Evolutionary conservation across 495 filamentous ascomycete species (phyloP), one percentile per base, ranked within the genome.

Genomic region (Aspergillus baeticus): DNA sequence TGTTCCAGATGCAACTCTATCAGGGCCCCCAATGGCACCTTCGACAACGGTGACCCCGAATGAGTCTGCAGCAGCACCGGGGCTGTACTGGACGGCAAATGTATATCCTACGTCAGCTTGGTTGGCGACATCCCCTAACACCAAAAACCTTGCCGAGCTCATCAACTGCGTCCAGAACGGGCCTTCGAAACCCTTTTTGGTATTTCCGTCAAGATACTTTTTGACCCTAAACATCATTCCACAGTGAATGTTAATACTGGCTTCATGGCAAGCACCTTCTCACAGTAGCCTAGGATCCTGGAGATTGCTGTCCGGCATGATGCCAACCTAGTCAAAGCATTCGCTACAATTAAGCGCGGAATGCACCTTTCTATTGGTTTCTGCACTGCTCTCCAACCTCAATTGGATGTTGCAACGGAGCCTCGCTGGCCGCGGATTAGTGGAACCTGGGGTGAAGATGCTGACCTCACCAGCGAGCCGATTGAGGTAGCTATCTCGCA

Each of bases 381-480:
- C 13, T 43, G 53, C 38, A 38, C 59, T 5, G 66, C 69, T 13
- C 53, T 75, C 0, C 71, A 73, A 42, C 71, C 71, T 8, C 71
- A 73, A 38, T 63, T 75, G 7, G 69, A 75, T 43, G 10, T 75
- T 14, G 37, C 68, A 2, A 74, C 71, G 0, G 71, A 75, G 43
- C 65, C 65, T 14, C 65, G 71, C 10, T 75, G 71, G 70, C 55
- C 68, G 1, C 64, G 71, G 8, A 70, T 68, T 29, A 44, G 41
- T 0, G 61, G 14, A 11, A 56, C 54, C 6, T 71, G 68, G 37
- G 70, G 71, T 0, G 72, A 73, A 23, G 61, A 70, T 38, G 57
- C 65, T 10, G 33, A 62, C 0, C 47, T 75, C 1, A 68, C 69
- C 3, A 34, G 44, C 20, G n/a, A 56, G 35, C 54, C n/a, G n/a